phyloP scores from a whole-genome alignment of 495 filamentous ascomycete species.

The Penicillium silybi region DNA sequence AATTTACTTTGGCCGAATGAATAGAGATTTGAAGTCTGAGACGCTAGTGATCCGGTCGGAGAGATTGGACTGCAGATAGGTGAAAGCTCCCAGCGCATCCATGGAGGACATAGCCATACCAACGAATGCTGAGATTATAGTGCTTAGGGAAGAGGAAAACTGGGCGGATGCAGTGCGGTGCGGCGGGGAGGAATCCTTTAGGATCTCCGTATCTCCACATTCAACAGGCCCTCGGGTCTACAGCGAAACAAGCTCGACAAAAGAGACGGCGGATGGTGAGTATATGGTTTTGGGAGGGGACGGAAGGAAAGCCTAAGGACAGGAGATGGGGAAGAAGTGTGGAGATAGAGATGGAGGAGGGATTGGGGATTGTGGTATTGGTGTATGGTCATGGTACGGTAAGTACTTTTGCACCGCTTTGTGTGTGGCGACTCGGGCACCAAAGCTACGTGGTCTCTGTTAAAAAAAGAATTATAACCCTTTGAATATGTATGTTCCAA shows the following conservation, averaged over 20 bases:
- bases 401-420: conserved; percentile 2
- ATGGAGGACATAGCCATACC: conserved; percentile 34
- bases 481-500: no score
- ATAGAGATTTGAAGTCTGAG: conserved; percentile 67
- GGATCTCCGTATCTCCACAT: conserved; percentile 5
- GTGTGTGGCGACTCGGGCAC: no score
- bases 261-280: conserved; percentile 16
- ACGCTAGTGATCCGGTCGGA: conserved; percentile 65
- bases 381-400: conserved; percentile 18
- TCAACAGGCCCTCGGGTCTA: neutral
- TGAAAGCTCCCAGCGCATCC: conserved; percentile 63
- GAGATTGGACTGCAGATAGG: conserved; percentile 51
- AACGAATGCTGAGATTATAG: neutral
- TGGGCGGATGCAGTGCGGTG: no score
- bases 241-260: neutral
- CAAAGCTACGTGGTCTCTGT: no score
- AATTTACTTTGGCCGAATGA: no score
- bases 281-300: conserved; percentile 10
- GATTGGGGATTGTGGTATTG: no score
- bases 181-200: no score
- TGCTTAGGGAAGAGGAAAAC: no score
- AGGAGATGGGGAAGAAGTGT: conserved; percentile 12
- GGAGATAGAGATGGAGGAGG: no score
- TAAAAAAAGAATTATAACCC: no score
- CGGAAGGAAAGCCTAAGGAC: conserved; percentile 4